These are phyloP conservation scores for Nannochloropsis gaditana DNA, from an alignment of 108 stramenopile genomes.

Conservation along the genomic window DNA sequence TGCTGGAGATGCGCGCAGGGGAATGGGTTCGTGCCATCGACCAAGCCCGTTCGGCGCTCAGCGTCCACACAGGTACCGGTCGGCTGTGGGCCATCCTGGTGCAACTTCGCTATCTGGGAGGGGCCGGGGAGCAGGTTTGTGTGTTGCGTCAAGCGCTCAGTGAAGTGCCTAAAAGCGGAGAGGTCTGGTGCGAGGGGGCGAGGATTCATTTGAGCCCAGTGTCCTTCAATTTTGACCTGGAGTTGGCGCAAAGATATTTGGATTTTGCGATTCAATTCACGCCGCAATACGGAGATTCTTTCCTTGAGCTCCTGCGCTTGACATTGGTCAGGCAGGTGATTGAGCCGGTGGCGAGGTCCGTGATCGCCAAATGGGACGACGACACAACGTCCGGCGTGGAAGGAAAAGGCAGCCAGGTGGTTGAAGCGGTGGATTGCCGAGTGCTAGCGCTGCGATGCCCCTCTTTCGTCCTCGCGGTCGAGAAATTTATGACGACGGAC, in stretches of 20 bases:
- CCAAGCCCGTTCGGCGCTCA: constrained; percentile 65
- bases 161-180: constrained; percentile 92
- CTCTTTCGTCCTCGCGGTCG: constrained; percentile 3
- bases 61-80: constrained; percentile 82
- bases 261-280: constrained; percentile 92
- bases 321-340: constrained; percentile 53
- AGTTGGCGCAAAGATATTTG: constrained; percentile 66
- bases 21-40: constrained; percentile 60
- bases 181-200: constrained; percentile 94
- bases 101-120: constrained; percentile 73
- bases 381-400: constrained; percentile 18
- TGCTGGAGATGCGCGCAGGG: constrained; percentile 74
- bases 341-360: background rate
- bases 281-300: constrained; percentile 93
- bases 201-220: constrained; percentile 52
- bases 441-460: too few relatives aligned
- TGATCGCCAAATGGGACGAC: background rate
- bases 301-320: constrained; percentile 69
- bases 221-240: constrained; percentile 71
- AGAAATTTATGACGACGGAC: constrained; percentile 50
- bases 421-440: constrained; percentile 21
- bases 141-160: constrained; percentile 70
- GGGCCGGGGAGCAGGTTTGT: constrained; percentile 65
- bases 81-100: constrained; percentile 90
- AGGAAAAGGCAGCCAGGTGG: constrained; percentile 32